Evolutionary conservation across 768 basidiomycete species (phyloP), one percentile per base, ranked within the genome.

Genomic region (Suillus variegatus): DNA sequence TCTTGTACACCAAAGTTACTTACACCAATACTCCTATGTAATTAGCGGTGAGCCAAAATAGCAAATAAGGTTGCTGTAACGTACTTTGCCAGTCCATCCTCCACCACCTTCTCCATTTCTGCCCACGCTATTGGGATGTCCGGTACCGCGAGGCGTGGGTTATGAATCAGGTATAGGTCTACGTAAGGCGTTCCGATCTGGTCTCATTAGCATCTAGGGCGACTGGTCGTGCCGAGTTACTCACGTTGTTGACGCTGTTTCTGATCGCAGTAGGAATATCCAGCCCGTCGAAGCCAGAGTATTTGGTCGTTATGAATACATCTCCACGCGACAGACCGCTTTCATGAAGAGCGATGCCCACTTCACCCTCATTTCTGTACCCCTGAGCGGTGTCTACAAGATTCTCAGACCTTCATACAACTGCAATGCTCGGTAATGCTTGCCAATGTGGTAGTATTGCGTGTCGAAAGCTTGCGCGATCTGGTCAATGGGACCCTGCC

Each of bases 111-210:
- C 71, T 90, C 89, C 81, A 92, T 84, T 71, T 87, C 77, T 38
- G 76, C 81, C 90, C 90, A 92, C 3, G 81, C 80, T 44, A 82
- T 85, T 2, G 85, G 83, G 44, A 89, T 88, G 67, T 90, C 86
- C 1, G 87, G 86, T 25, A 74, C 68, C 10, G 85, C 86, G 22
- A 86, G 74, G 4, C 78, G 70, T 8, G 89, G 88, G 63, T 74
- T 69, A 73, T 92, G 90, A 56, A 92, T 87, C 49, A 92, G 83
- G 74, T 92, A 92, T 46, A 92, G 73, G 73, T 93, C 89, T 14
- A 92, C 83, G 68, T 88, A 88, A 1, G 80, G 70, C 6, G 92
- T 78, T 0, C 86, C 88, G 25, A 91, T 81, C 90, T 91, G 67
- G 14, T 52, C 61, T 9, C 36, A 25, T 58, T 10, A 58, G 22